A percentile compares a stretch with the other conserved stretches of the same genome.
phyloP scores from a whole-genome alignment of 108 stramenopile genomes.

The Discostella pseudostelligera region DNA sequence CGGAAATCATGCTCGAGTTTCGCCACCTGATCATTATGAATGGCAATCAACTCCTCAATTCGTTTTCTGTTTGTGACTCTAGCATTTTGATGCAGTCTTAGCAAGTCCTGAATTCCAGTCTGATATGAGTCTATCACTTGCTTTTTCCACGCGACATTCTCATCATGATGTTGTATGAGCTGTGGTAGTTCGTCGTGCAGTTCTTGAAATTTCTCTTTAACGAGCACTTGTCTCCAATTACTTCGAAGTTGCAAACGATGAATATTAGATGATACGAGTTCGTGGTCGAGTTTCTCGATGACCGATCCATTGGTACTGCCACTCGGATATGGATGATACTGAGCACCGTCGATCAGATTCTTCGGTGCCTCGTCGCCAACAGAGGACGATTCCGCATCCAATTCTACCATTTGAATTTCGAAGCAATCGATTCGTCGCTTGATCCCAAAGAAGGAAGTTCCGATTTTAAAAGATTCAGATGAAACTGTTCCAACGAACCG shows the following conservation, averaged over 20 bases:
- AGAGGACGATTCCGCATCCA: neutral
- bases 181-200: conserved; percentile 33
- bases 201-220: conserved; percentile 44
- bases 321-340: neutral
- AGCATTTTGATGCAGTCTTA: conserved; percentile 29
- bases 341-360: conserved; percentile 6
- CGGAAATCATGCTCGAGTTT: conserved; percentile 32
- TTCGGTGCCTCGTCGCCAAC: no score
- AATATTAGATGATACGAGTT: conserved; percentile 35
- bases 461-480: no score
- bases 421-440: no score
- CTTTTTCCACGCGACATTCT: conserved; percentile 34
- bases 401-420: no score
- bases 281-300: conserved; percentile 22
- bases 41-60: conserved; percentile 32
- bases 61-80: conserved; percentile 29
- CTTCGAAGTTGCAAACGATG: conserved; percentile 36
- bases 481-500: neutral
- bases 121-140: conserved; percentile 29
- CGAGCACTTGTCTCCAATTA: conserved; percentile 41
- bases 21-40: conserved; percentile 37
- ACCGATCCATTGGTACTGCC: conserved; percentile 1
- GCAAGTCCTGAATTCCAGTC: conserved; percentile 31
- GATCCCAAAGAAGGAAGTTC: no score
- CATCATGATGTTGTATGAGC: conserved; percentile 31